Conservation (phyloP, 2,329 filamentous ascomycete species). For the Helminthosporium solani region DNA sequence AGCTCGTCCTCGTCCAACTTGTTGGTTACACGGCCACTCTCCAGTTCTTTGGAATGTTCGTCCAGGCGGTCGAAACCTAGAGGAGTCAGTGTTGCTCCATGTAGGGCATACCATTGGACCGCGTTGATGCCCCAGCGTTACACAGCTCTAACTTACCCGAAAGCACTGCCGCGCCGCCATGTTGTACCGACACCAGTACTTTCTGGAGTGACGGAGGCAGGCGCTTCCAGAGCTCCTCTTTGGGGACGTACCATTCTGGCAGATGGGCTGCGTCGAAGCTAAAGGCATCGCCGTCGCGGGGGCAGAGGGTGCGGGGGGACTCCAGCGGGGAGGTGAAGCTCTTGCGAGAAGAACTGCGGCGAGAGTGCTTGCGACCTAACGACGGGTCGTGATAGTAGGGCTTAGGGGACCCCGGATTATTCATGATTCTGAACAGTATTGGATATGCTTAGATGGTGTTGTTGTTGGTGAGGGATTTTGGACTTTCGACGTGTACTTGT, state of each 20-base stretch:
- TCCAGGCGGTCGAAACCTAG: conserved; percentile 34
- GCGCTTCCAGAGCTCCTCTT: conserved; percentile 37
- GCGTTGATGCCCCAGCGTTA: conserved; percentile 5
- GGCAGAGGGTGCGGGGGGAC: conserved; percentile 32
- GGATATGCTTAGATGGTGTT: neutral
- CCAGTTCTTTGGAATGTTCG: conserved; percentile 20
- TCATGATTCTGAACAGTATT: conserved; percentile 17
- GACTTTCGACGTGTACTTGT: neutral
- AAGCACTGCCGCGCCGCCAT: conserved; percentile 48
- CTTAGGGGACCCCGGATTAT: conserved; percentile 18
- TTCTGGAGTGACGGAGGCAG: conserved; percentile 40
- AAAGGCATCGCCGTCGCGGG: conserved; percentile 41
- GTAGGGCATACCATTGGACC: conserved; percentile 9
- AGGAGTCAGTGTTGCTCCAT: conserved; percentile 12
- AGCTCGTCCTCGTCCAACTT: conserved; percentile 26
- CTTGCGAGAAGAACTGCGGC: conserved; percentile 30
- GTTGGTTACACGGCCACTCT: conserved; percentile 13
- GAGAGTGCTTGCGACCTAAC: conserved; percentile 16
- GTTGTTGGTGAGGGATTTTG: neutral
- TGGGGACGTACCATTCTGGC: conserved; percentile 40
- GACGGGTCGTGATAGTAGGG: conserved; percentile 24
- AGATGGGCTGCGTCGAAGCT: conserved; percentile 42
- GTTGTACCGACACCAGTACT: conserved; percentile 41
- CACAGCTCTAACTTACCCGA: conserved; percentile 36
- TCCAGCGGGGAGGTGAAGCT: conserved; percentile 30